Conservation (phyloP, 768 basidiomycete species). For the Coprinopsis sp. region DNA sequence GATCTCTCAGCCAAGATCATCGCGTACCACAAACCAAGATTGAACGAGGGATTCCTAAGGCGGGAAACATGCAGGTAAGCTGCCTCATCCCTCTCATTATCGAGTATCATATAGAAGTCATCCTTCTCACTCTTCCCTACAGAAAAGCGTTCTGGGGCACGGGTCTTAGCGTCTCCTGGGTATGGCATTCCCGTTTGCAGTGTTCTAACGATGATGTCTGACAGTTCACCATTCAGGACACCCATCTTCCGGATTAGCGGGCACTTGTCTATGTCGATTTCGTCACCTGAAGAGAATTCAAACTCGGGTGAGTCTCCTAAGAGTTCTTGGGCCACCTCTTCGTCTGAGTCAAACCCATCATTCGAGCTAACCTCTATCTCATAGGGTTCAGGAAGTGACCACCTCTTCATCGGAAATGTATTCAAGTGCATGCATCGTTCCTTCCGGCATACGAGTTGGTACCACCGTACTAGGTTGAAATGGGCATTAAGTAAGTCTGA, state of each 20-base stretch:
- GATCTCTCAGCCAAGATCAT: neutral
- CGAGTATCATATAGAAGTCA: neutral
- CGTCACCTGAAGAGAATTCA: too few species aligned
- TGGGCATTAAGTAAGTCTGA: neutral
- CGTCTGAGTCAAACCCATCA: neutral
- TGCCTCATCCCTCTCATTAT: neutral
- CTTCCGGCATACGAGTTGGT: neutral
- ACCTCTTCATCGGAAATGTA: neutral
- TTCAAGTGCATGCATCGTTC: neutral
- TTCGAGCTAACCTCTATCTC: neutral
- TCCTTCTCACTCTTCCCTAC: neutral
- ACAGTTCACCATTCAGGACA: too few species aligned
- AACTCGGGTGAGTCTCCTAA: too few species aligned
- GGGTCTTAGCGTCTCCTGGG: too few species aligned
- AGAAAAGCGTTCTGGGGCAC: neutral
- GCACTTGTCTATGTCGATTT: too few species aligned
- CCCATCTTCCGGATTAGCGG: too few species aligned
- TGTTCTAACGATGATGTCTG: too few species aligned
- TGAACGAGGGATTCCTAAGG: neutral
- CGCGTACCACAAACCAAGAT: conserved; percentile 6
- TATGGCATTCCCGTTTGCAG: too few species aligned
- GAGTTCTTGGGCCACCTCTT: too few species aligned
- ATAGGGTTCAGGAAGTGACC: neutral
- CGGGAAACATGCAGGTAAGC: neutral
- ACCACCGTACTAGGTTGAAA: conserved; percentile 2